Percentiles rank a stretch among this genome's conserved stretches.
These are phyloP conservation scores for Ceratopteris richardii DNA, from an alignment of 75 land plant species.

Conservation along the genomic window DNA sequence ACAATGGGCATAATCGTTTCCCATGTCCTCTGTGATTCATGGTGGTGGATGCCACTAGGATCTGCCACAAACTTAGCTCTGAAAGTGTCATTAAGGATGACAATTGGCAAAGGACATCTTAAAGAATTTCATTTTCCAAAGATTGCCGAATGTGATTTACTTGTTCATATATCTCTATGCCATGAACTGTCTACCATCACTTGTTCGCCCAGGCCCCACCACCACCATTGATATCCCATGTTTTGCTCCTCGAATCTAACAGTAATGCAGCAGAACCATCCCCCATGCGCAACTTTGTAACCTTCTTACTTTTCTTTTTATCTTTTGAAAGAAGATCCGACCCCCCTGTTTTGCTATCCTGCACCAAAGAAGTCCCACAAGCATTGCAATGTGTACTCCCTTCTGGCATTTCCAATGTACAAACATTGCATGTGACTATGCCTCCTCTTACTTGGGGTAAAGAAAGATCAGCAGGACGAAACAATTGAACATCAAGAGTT, in stretches of 20 bases:
- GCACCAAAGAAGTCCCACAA: slow-evolving; percentile 20
- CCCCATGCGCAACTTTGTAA: slow-evolving; percentile 56
- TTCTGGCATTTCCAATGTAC: slow-evolving; percentile 24
- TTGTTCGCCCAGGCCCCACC: too few relatives aligned
- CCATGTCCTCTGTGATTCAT: too few relatives aligned
- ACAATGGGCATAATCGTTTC: too few relatives aligned
- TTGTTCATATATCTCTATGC: too few relatives aligned
- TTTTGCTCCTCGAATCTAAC: slow-evolving; percentile 13
- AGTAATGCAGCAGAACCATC: slow-evolving; percentile 55
- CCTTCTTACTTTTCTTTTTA: slow-evolving; percentile 66
- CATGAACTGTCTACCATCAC: too few relatives aligned
- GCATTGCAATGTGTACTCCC: slow-evolving; percentile 16
- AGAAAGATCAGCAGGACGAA: not conserved
- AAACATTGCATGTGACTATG: slow-evolving; percentile 19
- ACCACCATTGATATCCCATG: slow-evolving; percentile 15
- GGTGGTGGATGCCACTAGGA: too few relatives aligned
- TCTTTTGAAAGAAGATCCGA: slow-evolving; percentile 23
- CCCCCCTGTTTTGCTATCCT: slow-evolving; percentile 1
- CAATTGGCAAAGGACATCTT: too few relatives aligned
- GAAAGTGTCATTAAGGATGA: too few relatives aligned
- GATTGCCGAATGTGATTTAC: too few relatives aligned
- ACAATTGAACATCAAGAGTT: not conserved
- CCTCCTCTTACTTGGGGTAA: not conserved
- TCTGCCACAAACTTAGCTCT: too few relatives aligned
- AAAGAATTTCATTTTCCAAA: too few relatives aligned